phyloP scores from a whole-genome alignment of 192 early-diverging fungal genomes.

The Dissophora ornata region DNA sequence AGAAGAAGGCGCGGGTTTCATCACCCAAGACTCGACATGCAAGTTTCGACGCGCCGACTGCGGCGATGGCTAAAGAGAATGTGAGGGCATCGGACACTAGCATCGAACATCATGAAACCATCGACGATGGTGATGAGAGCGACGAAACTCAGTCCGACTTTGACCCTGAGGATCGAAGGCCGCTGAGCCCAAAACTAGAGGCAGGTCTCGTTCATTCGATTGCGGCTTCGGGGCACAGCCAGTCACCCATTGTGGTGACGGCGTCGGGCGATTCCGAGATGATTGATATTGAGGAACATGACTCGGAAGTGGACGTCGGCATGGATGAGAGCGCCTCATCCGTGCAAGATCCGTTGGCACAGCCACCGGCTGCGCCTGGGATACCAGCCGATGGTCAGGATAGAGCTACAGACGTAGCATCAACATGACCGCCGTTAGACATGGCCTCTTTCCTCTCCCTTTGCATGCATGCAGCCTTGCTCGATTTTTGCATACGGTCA shows the following conservation, averaged over 20 bases:
- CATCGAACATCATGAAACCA: background rate
- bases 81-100: background rate
- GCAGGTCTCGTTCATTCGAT: conserved; percentile 3
- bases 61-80: background rate
- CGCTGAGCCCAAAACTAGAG: background rate
- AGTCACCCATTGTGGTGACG: background rate
- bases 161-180: background rate
- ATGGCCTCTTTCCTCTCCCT: no score
- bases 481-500: no score
- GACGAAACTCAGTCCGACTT: background rate
- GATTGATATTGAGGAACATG: conserved; percentile 18
- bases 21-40: conserved; percentile 36
- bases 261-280: conserved; percentile 6
- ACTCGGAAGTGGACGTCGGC: conserved; percentile 17
- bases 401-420: background rate
- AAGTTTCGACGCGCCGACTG: conserved; percentile 4
- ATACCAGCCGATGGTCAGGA: background rate
- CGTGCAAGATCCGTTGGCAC: background rate
- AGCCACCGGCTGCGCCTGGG: no score
- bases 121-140: background rate
- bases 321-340: conserved; percentile 1
- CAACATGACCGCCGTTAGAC: no score
- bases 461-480: no score
- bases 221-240: background rate
- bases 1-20: background rate